These are phyloP conservation scores for Phytophthora sojae DNA, from an alignment of 352 stramenopile genomes.

Conservation along the genomic window DNA sequence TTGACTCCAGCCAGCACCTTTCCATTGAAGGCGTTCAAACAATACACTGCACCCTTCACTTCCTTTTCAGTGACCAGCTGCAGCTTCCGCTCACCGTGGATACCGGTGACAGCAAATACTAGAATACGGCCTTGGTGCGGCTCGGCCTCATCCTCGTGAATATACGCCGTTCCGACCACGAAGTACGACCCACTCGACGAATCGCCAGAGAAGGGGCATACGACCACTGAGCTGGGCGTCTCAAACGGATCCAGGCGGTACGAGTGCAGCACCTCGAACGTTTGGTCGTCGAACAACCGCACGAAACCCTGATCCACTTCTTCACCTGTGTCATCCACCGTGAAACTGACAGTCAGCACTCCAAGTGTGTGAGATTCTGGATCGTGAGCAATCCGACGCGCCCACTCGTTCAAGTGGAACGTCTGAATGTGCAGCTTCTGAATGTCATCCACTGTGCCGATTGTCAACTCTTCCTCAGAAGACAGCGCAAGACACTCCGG, in stretches of 20 bases:
- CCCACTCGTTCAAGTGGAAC: conserved; percentile 94
- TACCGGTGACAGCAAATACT: conserved; percentile 90
- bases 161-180: conserved; percentile 92
- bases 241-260: conserved; percentile 91
- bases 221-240: conserved; percentile 86
- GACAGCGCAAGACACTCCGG: conserved; percentile 96
- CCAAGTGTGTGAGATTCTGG: conserved; percentile 80
- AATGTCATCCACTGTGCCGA: conserved; percentile 99
- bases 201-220: conserved; percentile 83
- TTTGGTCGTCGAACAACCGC: conserved; percentile 97
- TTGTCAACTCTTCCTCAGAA: conserved; percentile 94
- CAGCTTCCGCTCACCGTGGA: conserved; percentile 87
- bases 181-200: conserved; percentile 80
- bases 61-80: conserved; percentile 93
- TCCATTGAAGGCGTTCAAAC: conserved; percentile 94
- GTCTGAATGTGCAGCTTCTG: conserved; percentile 99
- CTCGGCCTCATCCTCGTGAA: conserved; percentile 95
- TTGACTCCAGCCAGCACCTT: conserved; percentile 95
- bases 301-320: conserved; percentile 92
- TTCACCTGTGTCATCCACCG: conserved; percentile 82
- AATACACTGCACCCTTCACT: conserved; percentile 96
- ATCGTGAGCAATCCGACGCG: conserved; percentile 92
- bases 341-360: conserved; percentile 86
- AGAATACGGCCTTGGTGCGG: conserved; percentile 96
- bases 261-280: conserved; percentile 93